A percentile compares a stretch with the other conserved stretches of the same genome.
These are phyloP conservation scores for Allomyces macrogynus DNA, from an alignment of 192 early-diverging fungal genomes.

Conservation along the genomic window DNA sequence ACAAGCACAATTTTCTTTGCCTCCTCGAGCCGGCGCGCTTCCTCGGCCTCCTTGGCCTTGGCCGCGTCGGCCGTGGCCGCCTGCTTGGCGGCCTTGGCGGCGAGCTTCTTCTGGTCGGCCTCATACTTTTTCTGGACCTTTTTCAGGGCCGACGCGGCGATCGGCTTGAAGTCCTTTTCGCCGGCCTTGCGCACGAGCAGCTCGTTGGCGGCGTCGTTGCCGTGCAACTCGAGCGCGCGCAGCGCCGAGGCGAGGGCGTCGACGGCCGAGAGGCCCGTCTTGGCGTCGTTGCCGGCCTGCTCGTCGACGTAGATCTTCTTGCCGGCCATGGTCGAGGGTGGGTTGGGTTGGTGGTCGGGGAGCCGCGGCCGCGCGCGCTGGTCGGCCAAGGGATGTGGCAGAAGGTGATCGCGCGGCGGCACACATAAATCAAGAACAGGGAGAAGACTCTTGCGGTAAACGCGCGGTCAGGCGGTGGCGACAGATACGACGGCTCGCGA, in stretches of 20 bases:
- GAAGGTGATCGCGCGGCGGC: too few species aligned
- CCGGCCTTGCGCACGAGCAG: slow-evolving; percentile 43
- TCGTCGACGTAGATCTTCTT: slow-evolving; percentile 51
- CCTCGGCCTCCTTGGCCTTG: slow-evolving; percentile 29
- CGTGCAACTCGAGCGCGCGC: slow-evolving; percentile 42
- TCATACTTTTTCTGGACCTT: slow-evolving; percentile 63
- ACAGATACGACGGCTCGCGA: too few species aligned
- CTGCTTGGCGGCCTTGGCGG: slow-evolving; percentile 12
- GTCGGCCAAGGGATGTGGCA: too few species aligned
- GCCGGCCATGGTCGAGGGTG: not conserved
- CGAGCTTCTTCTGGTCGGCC: slow-evolving; percentile 42
- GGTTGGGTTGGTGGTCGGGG: not conserved
- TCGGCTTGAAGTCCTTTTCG: slow-evolving; percentile 48
- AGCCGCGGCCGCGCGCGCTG: too few species aligned
- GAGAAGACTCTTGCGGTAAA: too few species aligned
- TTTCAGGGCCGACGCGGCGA: slow-evolving; percentile 78
- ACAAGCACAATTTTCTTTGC: slow-evolving; percentile 57
- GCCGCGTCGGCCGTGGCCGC: slow-evolving; percentile 22
- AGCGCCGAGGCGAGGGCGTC: slow-evolving; percentile 59
- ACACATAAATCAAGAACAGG: too few species aligned
- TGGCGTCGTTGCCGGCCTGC: slow-evolving; percentile 50
- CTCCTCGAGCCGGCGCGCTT: slow-evolving; percentile 55
- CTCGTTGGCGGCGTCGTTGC: slow-evolving; percentile 16
- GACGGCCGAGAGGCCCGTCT: slow-evolving; percentile 8
- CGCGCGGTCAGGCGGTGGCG: too few species aligned